Percentiles rank a stretch among this genome's conserved stretches.
Conservation (phyloP, 495 filamentous ascomycete species). For the Penicillium waksmanii region DNA sequence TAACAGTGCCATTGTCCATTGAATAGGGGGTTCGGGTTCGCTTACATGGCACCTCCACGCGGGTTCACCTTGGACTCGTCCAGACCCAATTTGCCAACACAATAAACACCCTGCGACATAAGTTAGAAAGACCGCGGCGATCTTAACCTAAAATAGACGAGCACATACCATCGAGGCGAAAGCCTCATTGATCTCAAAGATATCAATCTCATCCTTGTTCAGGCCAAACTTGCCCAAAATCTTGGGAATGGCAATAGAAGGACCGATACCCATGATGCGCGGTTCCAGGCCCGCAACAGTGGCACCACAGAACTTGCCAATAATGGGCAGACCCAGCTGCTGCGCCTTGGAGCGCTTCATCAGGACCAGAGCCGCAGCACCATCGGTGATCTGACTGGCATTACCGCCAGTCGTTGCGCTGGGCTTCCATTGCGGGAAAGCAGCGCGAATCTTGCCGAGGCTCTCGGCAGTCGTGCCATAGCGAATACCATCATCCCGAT, state of each 20-base stretch:
- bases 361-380: constrained; percentile 84
- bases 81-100: constrained; percentile 73
- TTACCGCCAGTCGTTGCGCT: constrained; percentile 89
- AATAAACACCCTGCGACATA: constrained; percentile 70
- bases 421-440: constrained; percentile 87
- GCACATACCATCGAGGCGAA: constrained; percentile 85
- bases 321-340: constrained; percentile 81
- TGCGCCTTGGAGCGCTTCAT: constrained; percentile 91
- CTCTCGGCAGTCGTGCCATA: constrained; percentile 84
- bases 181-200: constrained; percentile 95
- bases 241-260: constrained; percentile 91
- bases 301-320: constrained; percentile 89
- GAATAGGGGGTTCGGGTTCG: background rate
- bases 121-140: constrained; percentile 1
- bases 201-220: constrained; percentile 78
- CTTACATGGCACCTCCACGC: constrained; percentile 74
- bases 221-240: constrained; percentile 78
- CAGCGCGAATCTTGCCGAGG: constrained; percentile 81
- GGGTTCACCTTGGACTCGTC: constrained; percentile 88
- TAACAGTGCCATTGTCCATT: background rate
- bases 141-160: background rate
- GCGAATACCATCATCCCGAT: constrained; percentile 86
- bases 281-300: constrained; percentile 87
- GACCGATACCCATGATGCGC: constrained; percentile 96
- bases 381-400: constrained; percentile 91